Conservation (phyloP, 2,329 filamentous ascomycete species). For the Arthrobotrys conoides region DNA sequence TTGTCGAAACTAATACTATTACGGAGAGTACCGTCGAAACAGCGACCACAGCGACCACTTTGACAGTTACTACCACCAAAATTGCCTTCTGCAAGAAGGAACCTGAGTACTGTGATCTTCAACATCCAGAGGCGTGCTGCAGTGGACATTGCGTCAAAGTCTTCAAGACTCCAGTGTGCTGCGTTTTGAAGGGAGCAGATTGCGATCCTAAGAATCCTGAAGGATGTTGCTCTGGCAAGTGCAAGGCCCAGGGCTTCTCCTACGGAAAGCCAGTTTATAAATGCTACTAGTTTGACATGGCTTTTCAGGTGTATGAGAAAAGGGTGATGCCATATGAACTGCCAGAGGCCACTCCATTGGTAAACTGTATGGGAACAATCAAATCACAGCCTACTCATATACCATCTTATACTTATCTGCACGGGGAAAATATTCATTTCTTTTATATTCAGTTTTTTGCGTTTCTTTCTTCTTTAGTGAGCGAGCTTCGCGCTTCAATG, state of each 20-base stretch:
- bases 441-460: not conserved
- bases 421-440: not conserved
- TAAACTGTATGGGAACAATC: not conserved
- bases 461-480: not conserved
- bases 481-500: not conserved
- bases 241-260: not conserved
- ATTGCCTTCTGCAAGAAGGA: not conserved
- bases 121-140: too few species aligned
- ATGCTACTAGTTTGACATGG: slow-evolving; percentile 11
- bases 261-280: not conserved
- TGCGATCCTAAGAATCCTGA: not conserved
- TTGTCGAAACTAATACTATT: not conserved
- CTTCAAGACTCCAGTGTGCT: not conserved
- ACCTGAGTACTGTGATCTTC: too few species aligned
- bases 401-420: too few species aligned
- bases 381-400: not conserved
- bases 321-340: not conserved
- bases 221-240: slow-evolving; percentile 8
- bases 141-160: too few species aligned
- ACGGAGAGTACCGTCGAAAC: not conserved
- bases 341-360: not conserved
- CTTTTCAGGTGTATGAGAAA: not conserved
- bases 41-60: not conserved
- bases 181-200: not conserved
- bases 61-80: not conserved